phyloP scores from a whole-genome alignment of 306 rosid genomes.

The Dalbergia oliveri region DNA sequence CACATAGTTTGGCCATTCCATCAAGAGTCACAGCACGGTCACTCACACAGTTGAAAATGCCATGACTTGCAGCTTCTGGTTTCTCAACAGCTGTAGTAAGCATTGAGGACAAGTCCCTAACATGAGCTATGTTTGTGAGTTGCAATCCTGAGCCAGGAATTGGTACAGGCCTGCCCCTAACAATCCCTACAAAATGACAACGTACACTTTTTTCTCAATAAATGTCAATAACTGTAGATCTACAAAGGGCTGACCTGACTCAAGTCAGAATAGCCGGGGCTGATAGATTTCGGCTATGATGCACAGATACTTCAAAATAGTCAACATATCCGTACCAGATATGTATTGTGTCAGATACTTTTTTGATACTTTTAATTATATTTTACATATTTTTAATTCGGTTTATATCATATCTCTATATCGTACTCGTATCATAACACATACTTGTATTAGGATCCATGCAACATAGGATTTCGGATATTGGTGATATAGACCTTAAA shows the following conservation, averaged over 20 bases:
- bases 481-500: too few species aligned
- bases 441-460: too few species aligned
- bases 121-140: slow-evolving; percentile 87
- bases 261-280: too few species aligned
- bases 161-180: slow-evolving; percentile 84
- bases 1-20: slow-evolving; percentile 91
- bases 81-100: slow-evolving; percentile 87
- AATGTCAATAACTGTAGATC: not conserved
- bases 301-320: too few species aligned
- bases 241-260: not conserved
- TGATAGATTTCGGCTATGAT: too few species aligned
- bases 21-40: slow-evolving; percentile 90
- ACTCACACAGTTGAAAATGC: slow-evolving; percentile 81
- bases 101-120: slow-evolving; percentile 84
- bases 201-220: not conserved
- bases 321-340: too few species aligned
- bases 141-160: slow-evolving; percentile 95
- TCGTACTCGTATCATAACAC: too few species aligned
- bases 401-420: too few species aligned
- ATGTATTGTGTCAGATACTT: too few species aligned
- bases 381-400: too few species aligned
- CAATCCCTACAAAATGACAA: slow-evolving; percentile 70
- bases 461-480: too few species aligned
- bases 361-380: too few species aligned
- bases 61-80: slow-evolving; percentile 70